A percentile compares a stretch with the other conserved stretches of the same genome.
Evolutionary conservation across 2,329 filamentous ascomycete genomes (phyloP).

Genomic region (Ilyonectria mors-panacis): DNA sequence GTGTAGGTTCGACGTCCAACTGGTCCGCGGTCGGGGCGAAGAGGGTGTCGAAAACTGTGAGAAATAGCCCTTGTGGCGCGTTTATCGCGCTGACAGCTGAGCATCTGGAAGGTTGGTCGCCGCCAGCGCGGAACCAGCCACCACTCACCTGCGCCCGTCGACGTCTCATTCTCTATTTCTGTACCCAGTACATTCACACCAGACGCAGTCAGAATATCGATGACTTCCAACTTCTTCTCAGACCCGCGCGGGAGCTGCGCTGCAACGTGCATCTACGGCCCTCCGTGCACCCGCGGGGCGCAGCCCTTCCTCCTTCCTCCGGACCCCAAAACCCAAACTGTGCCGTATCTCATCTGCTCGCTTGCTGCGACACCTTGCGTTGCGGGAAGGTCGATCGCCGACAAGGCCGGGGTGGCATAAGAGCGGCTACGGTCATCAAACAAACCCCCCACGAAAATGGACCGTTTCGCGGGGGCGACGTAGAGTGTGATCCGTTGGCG

Average conservation of each 20-base stretch:
- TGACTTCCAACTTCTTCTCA: neutral
- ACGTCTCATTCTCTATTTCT: neutral
- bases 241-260: constrained; percentile 5
- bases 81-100: neutral
- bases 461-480: constrained; percentile 16
- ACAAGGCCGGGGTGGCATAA: neutral
- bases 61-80: neutral
- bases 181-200: neutral
- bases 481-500: constrained; percentile 3
- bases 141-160: neutral
- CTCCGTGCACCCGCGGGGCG: constrained; percentile 37
- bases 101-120: neutral
- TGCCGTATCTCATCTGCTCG: neutral
- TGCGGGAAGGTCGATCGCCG: constrained; percentile 19
- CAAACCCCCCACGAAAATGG: neutral
- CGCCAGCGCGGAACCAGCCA: neutral
- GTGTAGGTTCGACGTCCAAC: neutral
- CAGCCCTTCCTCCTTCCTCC: constrained; percentile 14
- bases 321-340: constrained; percentile 5
- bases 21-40: neutral
- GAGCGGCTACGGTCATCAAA: constrained; percentile 14
- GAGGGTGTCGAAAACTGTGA: neutral
- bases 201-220: neutral
- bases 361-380: constrained; percentile 20
- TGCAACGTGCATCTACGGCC: constrained; percentile 17